A percentile compares a stretch with the other conserved stretches of the same genome.
phyloP scores from a whole-genome alignment of 768 basidiomycete genomes.

The Mycena maculata region DNA sequence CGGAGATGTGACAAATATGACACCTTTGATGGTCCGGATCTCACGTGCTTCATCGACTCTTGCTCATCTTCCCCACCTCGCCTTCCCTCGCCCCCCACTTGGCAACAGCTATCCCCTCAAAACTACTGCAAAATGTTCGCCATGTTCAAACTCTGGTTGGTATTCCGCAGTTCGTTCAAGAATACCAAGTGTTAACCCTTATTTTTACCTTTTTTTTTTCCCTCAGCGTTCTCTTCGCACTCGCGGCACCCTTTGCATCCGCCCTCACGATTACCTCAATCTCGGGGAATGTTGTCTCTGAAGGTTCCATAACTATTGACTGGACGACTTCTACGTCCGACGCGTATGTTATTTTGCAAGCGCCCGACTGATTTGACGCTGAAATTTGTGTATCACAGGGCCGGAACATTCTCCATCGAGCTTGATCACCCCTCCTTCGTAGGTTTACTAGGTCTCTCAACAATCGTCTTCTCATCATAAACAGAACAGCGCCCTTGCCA shows the following conservation, averaged over 20 bases:
- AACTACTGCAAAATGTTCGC: conserved; percentile 22
- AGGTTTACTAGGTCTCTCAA: background rate
- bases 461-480: background rate
- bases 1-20: too few species aligned
- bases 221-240: conserved; percentile 26
- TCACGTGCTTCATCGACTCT: background rate
- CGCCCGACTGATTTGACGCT: background rate
- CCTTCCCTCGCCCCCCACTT: background rate
- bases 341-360: conserved; percentile 4
- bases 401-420: conserved; percentile 23
- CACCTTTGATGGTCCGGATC: background rate
- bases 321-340: conserved; percentile 23
- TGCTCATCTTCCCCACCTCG: conserved; percentile 2
- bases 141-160: conserved; percentile 30
- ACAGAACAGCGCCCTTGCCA: conserved; percentile 24
- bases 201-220: background rate
- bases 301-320: conserved; percentile 16
- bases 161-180: background rate
- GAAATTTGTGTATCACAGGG: background rate
- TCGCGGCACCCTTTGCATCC: conserved; percentile 29
- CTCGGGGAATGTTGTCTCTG: conserved; percentile 26
- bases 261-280: conserved; percentile 26
- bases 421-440: conserved; percentile 30
- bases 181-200: background rate
- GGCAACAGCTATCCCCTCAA: conserved; percentile 6